phyloP scores from a whole-genome alignment of 257 asterid genomes.

The Solanum ahanhuiri region DNA sequence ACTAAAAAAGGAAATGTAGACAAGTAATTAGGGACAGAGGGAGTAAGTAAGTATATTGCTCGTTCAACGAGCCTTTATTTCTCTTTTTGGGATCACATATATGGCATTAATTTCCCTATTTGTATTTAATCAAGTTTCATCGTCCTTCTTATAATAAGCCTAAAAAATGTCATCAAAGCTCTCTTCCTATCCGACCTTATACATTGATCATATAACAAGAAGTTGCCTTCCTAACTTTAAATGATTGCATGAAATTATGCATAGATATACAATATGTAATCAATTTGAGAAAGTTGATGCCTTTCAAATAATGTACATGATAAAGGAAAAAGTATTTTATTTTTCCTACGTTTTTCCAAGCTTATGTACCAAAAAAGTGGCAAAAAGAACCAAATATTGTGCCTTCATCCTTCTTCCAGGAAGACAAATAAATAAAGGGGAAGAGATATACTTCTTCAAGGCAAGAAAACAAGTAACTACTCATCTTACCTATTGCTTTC shows the following conservation, averaged over 20 bases:
- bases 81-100: too few species aligned
- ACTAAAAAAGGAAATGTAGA: too few species aligned
- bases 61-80: too few species aligned
- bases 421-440: slow-evolving; percentile 1
- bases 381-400: background rate
- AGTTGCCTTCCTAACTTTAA: background rate
- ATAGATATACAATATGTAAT: background rate
- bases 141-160: too few species aligned
- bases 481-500: background rate
- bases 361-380: background rate
- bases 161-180: too few species aligned
- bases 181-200: too few species aligned
- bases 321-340: background rate
- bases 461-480: background rate
- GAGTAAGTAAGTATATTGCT: too few species aligned
- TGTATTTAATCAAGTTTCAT: too few species aligned
- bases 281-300: background rate
- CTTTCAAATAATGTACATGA: background rate
- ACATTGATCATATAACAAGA: background rate
- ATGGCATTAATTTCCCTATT: too few species aligned
- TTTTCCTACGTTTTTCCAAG: background rate
- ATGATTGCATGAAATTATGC: background rate
- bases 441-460: background rate
- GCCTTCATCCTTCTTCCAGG: background rate
- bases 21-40: too few species aligned